Base-by-base conservation (phyloP, 495 filamentous ascomycete genomes). In the Aspergillus sclerotioniger region DNA sequence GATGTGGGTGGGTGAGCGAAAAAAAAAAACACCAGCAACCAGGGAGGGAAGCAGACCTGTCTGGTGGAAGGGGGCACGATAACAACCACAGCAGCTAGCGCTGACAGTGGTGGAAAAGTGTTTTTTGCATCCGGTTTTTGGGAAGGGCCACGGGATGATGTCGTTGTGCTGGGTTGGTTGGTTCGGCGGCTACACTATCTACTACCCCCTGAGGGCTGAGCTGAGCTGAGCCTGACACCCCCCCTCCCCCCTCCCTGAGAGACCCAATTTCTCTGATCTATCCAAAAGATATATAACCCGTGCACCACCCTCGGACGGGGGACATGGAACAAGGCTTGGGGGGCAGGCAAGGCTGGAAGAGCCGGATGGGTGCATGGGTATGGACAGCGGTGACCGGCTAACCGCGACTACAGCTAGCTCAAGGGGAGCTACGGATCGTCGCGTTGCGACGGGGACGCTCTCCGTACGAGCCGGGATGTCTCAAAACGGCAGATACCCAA, bases 211-310 rank as follows among this genome's bases (percentile, higher is more conserved):
- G 10, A n/a, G n/a, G n/a, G n/a, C n/a, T n/a, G n/a, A n/a, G n/a
- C n/a, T n/a, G n/a, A 37, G 9, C 8, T 15, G 13, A 9, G 13
- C 33, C 33, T 10, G 9, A 3, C 2, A 37, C 33, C 33, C 33
- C 33, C 33, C 33, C 33, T 8, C 33, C 33, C 13, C 33, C 31
- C 28, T 12, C 25, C 28, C n/a, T 20, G 20, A 52, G 50, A 13
- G 35, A 28, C 8, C 49, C 56, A 53, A 43, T 57, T 57, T 46
- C 48, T 57, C 48, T 57, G 55, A 57, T 57, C 20, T 57, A 57
- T 57, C 47, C 55, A 50, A 57, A 57, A 57, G 35, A 28, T 59
- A 59, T 59, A 59, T 53, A 59, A 59, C 29, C 57, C 15, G 43
- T 35, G 31, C 57, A 59, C 44, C 44, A 50, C 57, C 57, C 57